These are phyloP conservation scores for Orbilia quercus DNA, from an alignment of 2,329 filamentous ascomycete species.

Conservation along the genomic window DNA sequence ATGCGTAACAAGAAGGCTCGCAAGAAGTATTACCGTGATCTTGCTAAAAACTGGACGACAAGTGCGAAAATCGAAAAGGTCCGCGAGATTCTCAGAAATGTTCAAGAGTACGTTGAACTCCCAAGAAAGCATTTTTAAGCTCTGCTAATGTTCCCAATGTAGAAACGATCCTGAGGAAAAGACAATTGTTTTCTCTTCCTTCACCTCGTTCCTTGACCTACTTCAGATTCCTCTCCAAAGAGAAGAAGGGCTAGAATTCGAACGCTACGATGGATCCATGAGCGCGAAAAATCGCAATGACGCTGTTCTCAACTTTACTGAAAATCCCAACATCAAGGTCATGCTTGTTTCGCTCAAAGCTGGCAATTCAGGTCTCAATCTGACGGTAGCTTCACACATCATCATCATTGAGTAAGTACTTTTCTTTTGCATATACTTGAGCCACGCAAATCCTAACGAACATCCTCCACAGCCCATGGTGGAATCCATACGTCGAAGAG, in stretches of 20 bases:
- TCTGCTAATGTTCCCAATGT: constrained; percentile 59
- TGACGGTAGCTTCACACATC: constrained; percentile 83
- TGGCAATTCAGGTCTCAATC: constrained; percentile 85
- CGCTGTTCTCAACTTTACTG: constrained; percentile 75
- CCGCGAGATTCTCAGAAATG: constrained; percentile 71
- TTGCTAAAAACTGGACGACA: constrained; percentile 71
- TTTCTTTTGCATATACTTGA: no score
- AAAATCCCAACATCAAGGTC: constrained; percentile 71
- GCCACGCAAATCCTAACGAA: constrained; percentile 64
- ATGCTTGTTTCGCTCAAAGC: constrained; percentile 84
- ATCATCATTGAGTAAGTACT: constrained; percentile 77
- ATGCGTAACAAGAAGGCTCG: constrained; percentile 73
- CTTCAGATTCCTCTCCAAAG: constrained; percentile 76
- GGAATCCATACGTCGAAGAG: constrained; percentile 88
- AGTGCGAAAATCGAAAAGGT: constrained; percentile 80
- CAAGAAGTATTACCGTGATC: constrained; percentile 67
- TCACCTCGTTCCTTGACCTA: constrained; percentile 81
- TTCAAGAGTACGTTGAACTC: constrained; percentile 51
- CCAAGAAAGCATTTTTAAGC: constrained; percentile 10
- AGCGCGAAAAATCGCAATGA: constrained; percentile 73
- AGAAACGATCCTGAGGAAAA: constrained; percentile 71
- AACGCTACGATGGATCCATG: constrained; percentile 83
- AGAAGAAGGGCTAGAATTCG: constrained; percentile 65
- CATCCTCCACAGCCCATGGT: constrained; percentile 40
- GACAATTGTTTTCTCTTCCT: constrained; percentile 84